Percentiles rank a stretch among this genome's conserved stretches.
These are phyloP conservation scores for Antrodiella citrinella DNA, from an alignment of 768 basidiomycete genomes.

Conservation along the genomic window DNA sequence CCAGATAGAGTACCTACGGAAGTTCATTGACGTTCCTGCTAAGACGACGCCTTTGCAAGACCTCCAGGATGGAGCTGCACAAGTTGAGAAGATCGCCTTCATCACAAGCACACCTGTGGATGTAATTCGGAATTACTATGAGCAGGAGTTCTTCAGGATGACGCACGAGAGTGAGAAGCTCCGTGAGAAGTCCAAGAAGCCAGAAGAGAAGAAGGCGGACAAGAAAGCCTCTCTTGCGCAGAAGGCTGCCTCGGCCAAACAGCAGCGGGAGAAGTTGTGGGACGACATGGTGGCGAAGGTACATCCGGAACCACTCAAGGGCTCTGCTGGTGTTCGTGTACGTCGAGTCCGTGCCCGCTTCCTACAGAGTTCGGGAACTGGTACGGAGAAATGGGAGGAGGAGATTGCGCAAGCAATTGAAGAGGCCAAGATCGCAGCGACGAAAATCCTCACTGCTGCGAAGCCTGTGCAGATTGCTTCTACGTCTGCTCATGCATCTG, in stretches of 20 bases:
- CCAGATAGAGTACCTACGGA: constrained; percentile 58
- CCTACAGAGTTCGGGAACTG: constrained; percentile 44
- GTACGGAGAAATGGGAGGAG: constrained; percentile 52
- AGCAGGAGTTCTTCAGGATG: constrained; percentile 30
- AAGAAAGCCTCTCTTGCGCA: constrained; percentile 34
- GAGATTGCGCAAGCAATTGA: constrained; percentile 49
- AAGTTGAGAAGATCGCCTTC: constrained; percentile 41
- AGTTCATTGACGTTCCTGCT: constrained; percentile 35
- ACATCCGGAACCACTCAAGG: constrained; percentile 44
- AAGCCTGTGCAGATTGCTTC: too few relatives aligned
- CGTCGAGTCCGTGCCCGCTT: constrained; percentile 49
- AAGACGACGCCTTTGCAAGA: constrained; percentile 43
- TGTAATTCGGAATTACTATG: constrained; percentile 39
- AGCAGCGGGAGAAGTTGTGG: constrained; percentile 61
- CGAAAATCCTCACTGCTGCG: constrained; percentile 33
- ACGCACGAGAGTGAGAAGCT: constrained; percentile 36
- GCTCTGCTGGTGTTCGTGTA: constrained; percentile 41
- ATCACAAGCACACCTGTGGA: constrained; percentile 48
- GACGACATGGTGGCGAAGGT: constrained; percentile 42
- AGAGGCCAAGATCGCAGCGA: constrained; percentile 44
- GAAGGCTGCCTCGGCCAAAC: constrained; percentile 47
- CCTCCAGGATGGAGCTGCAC: constrained; percentile 29
- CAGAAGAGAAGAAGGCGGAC: constrained; percentile 18
- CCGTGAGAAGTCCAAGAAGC: constrained; percentile 16
- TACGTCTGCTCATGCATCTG: constrained; percentile 15